Evolutionary conservation across 2,329 filamentous ascomycete species (phyloP), one percentile per base, ranked within the genome.

Genomic region (Furcasterigmium sp.): DNA sequence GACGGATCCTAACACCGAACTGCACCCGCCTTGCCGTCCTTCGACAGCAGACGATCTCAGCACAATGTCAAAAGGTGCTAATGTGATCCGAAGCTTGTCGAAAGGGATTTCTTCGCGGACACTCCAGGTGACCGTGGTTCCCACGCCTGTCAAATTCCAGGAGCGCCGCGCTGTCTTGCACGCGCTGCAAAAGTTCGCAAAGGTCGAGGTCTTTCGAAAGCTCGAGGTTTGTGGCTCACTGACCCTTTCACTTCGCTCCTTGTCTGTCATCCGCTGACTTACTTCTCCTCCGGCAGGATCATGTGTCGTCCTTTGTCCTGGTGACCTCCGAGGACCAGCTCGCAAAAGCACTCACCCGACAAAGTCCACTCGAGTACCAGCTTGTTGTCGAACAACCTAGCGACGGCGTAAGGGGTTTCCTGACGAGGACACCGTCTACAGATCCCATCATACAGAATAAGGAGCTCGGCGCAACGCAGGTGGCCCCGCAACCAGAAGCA

Each of bases 151-250:
- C n/a, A 73, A 50, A 37, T 71, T 81, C 50, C 64, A 68, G 23
- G 75, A 81, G 58, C 72, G 77, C 7, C 73, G 76, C 19, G 75
- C 75, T 8, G 65, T 81, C 17, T 60, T 81, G 26, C 69, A 71
- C 35, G 65, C 70, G 21, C 61, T 81, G 18, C 68, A 77, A 57
- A 63, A 65, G 43, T 62, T 72, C 50, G 72, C 70, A 43, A 58
- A 63, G 3, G 65, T 80, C 36, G 72, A 80, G 32, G 62, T 72
- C 28, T 81, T 81, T 56, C 74, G 70, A 59, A 69, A 65, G 56
- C 58, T 72, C 28, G 58, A 65, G 37, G 68, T 68, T 51, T 39
- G 59, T 53, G 13, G 19, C 6, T 25, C 14, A 32, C 9, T 7
- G 26, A 29, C 26, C n/a, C 29, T 3, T 32, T 2, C 29, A n/a